Evolutionary conservation across 2,329 filamentous ascomycete species (phyloP), one percentile per base, ranked within the genome.

Genomic region (Aspergillus hortae): DNA sequence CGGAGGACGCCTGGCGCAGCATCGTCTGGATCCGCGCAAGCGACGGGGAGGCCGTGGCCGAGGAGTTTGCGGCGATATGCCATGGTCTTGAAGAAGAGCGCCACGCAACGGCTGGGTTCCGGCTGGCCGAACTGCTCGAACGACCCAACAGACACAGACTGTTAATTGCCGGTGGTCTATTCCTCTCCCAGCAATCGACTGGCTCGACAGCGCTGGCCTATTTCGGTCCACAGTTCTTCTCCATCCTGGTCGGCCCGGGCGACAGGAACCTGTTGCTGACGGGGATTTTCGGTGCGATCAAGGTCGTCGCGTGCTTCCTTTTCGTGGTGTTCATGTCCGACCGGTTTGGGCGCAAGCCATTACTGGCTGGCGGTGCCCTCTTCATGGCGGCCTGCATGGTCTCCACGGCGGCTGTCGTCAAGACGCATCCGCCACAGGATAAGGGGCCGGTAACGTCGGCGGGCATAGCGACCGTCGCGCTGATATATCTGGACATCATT

Each of bases 401-500:
- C 47, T 69, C 73, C 48, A 69, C 73, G 19, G 70, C 67, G 17
- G 61, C 63, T 17, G 65, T 67, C 6, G 56, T 63, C 48, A 65
- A 61, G 12, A 69, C 65, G 1, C 51, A 72, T 36, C 69, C 70
- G 1, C 69, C 68, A 2, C 50, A 68, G 25, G 27, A 59, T 11
- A 44, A 61, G 7, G 53, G 46, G 19, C 55, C 47, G 9, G 65
- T 71, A 44, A 70, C 69, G 1, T 48, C 53, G 2, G 67, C 67
- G 5, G 67, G 64, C 2, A 64, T 63, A 46, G 66, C 62, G 17
- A 68, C 70, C 62, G 63, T 80, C 45, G 72, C 75, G 6, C 78
- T 80, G 64, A 71, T 80, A 46, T 80, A 78, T 62, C 74, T 80
- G 4, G 78, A 79, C 21, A 62, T 61, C 11, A 65, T 66, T 27